Evolutionary conservation across 2,329 filamentous ascomycete genomes (phyloP).

Genomic region (Rugonectria rugulosa): DNA sequence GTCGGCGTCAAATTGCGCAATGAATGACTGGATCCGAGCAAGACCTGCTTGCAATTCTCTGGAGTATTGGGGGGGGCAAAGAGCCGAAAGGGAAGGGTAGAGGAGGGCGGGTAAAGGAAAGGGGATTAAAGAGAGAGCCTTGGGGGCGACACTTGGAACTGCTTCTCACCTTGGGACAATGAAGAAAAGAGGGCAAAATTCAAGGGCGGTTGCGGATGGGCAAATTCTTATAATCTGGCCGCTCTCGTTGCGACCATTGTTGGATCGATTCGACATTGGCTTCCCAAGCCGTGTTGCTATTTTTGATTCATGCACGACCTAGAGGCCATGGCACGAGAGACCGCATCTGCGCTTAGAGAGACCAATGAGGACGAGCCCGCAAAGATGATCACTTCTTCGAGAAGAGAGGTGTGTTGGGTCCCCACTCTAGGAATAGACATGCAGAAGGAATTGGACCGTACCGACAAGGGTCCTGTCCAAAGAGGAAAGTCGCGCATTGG

Average conservation of each 20-base stretch:
- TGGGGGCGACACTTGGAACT: slow-evolving; percentile 59
- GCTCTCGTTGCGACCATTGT: slow-evolving; percentile 49
- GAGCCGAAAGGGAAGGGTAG: slow-evolving; percentile 41
- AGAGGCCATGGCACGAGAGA: slow-evolving; percentile 39
- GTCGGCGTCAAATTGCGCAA: slow-evolving; percentile 39
- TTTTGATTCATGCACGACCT: slow-evolving; percentile 45
- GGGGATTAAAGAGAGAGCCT: slow-evolving; percentile 50
- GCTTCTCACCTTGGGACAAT: slow-evolving; percentile 53
- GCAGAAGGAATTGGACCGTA: slow-evolving; percentile 35
- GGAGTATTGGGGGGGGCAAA: slow-evolving; percentile 37
- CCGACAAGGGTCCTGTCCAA: slow-evolving; percentile 33
- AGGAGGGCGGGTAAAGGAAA: slow-evolving; percentile 44
- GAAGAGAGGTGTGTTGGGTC: slow-evolving; percentile 28
- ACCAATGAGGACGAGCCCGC: slow-evolving; percentile 51
- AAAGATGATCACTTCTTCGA: slow-evolving; percentile 33
- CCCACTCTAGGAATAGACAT: slow-evolving; percentile 43
- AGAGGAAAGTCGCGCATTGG: slow-evolving; percentile 42
- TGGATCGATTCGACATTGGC: slow-evolving; percentile 38
- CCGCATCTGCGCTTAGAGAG: slow-evolving; percentile 55
- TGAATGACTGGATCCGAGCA: slow-evolving; percentile 63
- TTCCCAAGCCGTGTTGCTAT: slow-evolving; percentile 45
- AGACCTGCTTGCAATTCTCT: slow-evolving; percentile 66
- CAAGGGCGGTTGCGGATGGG: slow-evolving; percentile 50
- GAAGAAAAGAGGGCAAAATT: slow-evolving; percentile 52
- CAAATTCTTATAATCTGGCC: slow-evolving; percentile 67